A percentile compares a stretch with the other conserved stretches of the same genome.
Evolutionary conservation across 2,329 filamentous ascomycete species (phyloP).

Genomic region (Anthostomella pinea): DNA sequence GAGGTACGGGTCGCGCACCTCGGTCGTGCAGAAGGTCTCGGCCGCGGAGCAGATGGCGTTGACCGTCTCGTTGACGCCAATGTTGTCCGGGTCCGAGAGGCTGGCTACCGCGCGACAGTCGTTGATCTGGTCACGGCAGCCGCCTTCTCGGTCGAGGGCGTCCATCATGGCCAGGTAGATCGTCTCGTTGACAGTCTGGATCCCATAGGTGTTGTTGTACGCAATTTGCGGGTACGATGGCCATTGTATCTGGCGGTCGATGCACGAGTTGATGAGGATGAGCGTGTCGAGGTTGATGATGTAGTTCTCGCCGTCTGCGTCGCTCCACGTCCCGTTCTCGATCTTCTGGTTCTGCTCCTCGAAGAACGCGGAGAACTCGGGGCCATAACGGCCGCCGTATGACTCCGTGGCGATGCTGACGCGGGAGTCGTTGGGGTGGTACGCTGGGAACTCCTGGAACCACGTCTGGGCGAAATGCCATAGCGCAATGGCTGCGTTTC

Average conservation of each 20-base stretch:
- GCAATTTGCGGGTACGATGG: constrained; percentile 43
- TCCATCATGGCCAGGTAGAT: constrained; percentile 30
- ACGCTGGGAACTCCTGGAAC: constrained; percentile 52
- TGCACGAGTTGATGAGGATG: constrained; percentile 56
- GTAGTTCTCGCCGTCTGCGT: constrained; percentile 26
- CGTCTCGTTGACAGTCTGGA: constrained; percentile 29
- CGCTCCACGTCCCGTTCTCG: constrained; percentile 28
- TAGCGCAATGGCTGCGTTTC: constrained; percentile 49
- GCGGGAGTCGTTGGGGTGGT: constrained; percentile 57
- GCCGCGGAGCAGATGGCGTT: constrained; percentile 39
- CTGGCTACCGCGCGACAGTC: constrained; percentile 47
- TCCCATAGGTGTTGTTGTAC: constrained; percentile 39
- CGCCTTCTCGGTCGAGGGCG: constrained; percentile 33
- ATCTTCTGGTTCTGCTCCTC: constrained; percentile 33
- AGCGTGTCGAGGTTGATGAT: constrained; percentile 38
- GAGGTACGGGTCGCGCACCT: constrained; percentile 25
- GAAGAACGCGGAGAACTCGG: constrained; percentile 30
- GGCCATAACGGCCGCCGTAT: constrained; percentile 34
- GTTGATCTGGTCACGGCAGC: constrained; percentile 52
- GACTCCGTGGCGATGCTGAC: constrained; percentile 39
- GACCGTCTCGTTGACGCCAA: constrained; percentile 42
- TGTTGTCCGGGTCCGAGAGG: constrained; percentile 47
- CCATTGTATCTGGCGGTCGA: constrained; percentile 45
- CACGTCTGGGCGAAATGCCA: constrained; percentile 63
- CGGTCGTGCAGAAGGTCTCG: constrained; percentile 24